A percentile compares a stretch with the other conserved stretches of the same genome.
phyloP scores from a whole-genome alignment of 108 stramenopile genomes.

The Skeletonema potamos region DNA sequence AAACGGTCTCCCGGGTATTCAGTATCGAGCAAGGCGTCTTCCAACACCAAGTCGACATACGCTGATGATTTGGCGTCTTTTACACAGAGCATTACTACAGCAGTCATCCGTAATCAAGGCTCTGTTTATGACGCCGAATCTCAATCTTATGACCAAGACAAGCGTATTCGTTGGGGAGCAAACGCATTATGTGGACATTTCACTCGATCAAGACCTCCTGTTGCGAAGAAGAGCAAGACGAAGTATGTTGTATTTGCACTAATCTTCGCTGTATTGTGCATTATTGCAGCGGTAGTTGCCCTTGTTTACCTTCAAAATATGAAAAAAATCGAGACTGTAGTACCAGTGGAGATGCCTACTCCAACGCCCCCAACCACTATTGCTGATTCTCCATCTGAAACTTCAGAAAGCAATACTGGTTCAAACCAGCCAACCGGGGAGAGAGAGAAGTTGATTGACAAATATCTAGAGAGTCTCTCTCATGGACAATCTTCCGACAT shows the following conservation, averaged over 20 bases:
- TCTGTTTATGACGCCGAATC: background rate
- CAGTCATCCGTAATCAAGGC: conserved; percentile 2
- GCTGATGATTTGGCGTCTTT: conserved; percentile 21
- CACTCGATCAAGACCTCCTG: background rate
- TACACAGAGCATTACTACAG: conserved; percentile 6
- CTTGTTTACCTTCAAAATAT: conserved; percentile 12
- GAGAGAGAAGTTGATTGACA: conserved; percentile 15
- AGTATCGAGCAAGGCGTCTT: background rate
- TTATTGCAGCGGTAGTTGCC: conserved; percentile 1
- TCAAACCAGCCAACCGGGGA: conserved; percentile 9
- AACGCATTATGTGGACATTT: conserved; percentile 16
- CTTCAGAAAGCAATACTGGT: background rate
- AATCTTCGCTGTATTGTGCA: background rate
- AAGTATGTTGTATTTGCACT: conserved; percentile 6
- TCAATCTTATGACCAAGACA: background rate
- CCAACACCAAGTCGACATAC: background rate
- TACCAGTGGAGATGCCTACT: background rate
- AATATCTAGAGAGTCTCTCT: conserved; percentile 21
- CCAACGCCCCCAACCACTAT: background rate
- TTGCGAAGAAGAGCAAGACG: background rate
- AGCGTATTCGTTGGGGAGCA: conserved; percentile 6
- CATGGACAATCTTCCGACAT: conserved; percentile 26
- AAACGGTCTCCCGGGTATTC: background rate
- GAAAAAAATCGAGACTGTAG: background rate
- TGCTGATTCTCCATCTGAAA: background rate